Evolutionary conservation across 2,329 filamentous ascomycete species (phyloP).

Genomic region (Macroventuria anomochaeta): DNA sequence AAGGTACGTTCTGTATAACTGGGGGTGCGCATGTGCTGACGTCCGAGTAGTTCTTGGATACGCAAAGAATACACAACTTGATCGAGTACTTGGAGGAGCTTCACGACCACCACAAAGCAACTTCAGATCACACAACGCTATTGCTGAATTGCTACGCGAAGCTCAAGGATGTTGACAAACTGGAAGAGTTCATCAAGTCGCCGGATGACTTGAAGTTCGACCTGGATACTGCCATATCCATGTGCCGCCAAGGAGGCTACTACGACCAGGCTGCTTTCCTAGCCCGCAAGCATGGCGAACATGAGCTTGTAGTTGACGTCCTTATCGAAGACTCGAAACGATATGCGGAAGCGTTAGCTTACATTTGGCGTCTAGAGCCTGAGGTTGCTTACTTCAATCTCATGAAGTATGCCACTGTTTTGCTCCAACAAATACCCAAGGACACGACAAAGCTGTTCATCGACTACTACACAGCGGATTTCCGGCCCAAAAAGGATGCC

Average conservation of each 20-base stretch:
- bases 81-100: constrained; percentile 97
- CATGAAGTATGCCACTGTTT: constrained; percentile 92
- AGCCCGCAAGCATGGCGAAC: constrained; percentile 91
- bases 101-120: constrained; percentile 91
- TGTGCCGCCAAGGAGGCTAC: constrained; percentile 97
- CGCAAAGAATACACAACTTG: constrained; percentile 94
- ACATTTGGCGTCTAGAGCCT: constrained; percentile 87
- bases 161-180: constrained; percentile 93
- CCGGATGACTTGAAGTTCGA: constrained; percentile 96
- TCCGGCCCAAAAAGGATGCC: constrained; percentile 73
- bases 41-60: constrained; percentile 78
- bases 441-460: constrained; percentile 89
- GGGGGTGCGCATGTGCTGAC: constrained; percentile 14
- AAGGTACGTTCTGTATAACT: constrained; percentile 62
- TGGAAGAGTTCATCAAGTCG: constrained; percentile 96
- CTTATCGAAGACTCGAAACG: constrained; percentile 93
- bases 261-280: constrained; percentile 96
- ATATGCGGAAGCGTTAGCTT: constrained; percentile 86
- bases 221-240: constrained; percentile 92
- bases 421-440: constrained; percentile 84
- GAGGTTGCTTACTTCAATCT: constrained; percentile 81
- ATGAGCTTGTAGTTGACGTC: constrained; percentile 92
- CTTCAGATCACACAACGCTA: constrained; percentile 92
- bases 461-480: constrained; percentile 90
- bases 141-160: constrained; percentile 98